phyloP scores from a whole-genome alignment of 1,284 basidiomycete species.

The Microbotryum silenes-acaulis region DNA sequence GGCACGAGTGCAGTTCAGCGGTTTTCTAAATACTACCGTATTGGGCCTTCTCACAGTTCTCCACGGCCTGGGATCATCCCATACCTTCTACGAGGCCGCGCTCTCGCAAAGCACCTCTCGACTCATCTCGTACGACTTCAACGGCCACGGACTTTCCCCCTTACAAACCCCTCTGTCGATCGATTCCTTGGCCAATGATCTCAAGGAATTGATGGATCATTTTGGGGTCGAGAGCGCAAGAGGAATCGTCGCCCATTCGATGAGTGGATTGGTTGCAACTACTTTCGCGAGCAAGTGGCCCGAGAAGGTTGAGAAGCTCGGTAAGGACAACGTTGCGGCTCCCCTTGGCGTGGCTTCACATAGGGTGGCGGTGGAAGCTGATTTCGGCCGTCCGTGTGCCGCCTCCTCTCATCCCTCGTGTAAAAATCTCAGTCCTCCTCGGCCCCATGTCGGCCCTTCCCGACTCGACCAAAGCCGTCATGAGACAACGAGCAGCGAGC shows the following conservation, averaged over 20 bases:
- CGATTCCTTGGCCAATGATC: conserved; percentile 18
- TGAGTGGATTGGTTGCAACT: conserved; percentile 23
- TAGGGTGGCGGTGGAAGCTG: neutral
- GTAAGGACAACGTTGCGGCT: conserved; percentile 6
- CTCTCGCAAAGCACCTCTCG: conserved; percentile 6
- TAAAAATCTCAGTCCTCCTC: conserved; percentile 21
- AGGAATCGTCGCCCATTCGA: conserved; percentile 24
- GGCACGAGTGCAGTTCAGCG: too few relatives aligned
- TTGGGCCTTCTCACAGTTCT: conserved; percentile 8
- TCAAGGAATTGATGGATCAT: conserved; percentile 14
- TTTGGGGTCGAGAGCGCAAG: conserved; percentile 1
- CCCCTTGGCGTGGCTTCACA: neutral
- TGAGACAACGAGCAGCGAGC: conserved; percentile 17
- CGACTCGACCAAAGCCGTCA: conserved; percentile 3
- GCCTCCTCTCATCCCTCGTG: neutral
- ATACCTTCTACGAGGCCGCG: conserved; percentile 16
- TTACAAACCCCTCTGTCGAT: conserved; percentile 3
- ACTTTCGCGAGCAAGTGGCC: conserved; percentile 25
- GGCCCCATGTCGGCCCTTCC: conserved; percentile 23
- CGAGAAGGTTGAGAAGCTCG: conserved; percentile 17
- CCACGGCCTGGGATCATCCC: conserved; percentile 24
- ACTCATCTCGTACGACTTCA: conserved; percentile 24
- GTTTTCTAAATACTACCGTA: neutral
- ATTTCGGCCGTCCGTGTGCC: neutral
- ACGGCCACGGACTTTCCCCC: conserved; percentile 25